phyloP scores from a whole-genome alignment of 2,329 filamentous ascomycete genomes.

The Colletotrichum tropicicola region DNA sequence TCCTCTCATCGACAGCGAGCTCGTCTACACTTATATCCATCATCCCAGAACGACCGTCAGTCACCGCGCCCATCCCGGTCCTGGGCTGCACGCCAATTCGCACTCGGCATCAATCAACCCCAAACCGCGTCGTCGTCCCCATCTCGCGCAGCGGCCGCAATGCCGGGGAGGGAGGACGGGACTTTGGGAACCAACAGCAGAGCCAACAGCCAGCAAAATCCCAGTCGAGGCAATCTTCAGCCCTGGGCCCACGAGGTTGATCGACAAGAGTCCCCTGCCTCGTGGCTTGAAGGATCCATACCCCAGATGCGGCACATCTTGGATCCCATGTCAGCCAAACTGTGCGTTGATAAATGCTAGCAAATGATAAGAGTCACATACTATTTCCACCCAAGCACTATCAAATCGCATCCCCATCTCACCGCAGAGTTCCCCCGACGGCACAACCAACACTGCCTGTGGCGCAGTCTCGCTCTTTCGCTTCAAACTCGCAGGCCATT shows the following conservation, averaged over 20 bases:
- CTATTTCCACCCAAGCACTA: background rate
- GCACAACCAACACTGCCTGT: background rate
- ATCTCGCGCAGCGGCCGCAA: background rate
- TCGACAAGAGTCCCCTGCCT: no score
- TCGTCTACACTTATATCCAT: no score
- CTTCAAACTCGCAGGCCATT: background rate
- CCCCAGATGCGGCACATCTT: no score
- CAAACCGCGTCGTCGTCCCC: background rate
- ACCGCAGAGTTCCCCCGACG: slow-evolving; percentile 10
- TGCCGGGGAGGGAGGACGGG: background rate
- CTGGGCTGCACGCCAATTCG: no score
- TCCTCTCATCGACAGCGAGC: no score
- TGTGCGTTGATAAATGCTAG: background rate
- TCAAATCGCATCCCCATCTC: background rate
- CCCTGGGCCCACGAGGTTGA: no score
- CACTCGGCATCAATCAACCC: no score
- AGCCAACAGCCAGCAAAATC: no score
- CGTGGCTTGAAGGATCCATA: no score
- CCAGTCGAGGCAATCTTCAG: no score
- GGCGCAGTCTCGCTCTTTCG: slow-evolving; percentile 10
- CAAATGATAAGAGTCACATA: background rate
- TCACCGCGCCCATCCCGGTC: no score
- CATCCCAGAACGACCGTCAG: no score
- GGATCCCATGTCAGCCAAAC: background rate
- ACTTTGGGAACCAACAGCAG: background rate